These are phyloP conservation scores for Skeletonema marinoi DNA, from an alignment of 108 stramenopile genomes.

Conservation along the genomic window DNA sequence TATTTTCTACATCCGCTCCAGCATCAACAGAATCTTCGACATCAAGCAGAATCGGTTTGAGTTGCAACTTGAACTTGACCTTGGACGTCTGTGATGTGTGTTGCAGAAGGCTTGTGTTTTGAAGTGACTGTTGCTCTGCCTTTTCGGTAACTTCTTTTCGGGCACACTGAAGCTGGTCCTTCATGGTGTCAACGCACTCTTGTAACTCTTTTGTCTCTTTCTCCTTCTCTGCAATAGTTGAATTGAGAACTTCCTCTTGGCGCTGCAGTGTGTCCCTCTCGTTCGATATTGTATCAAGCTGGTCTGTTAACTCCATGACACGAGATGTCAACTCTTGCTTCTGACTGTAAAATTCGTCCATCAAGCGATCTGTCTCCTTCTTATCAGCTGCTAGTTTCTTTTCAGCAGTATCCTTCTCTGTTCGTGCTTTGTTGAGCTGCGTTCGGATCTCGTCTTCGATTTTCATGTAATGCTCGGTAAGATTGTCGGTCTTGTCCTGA, in stretches of 20 bases:
- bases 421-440: slow-evolving; percentile 34
- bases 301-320: slow-evolving; percentile 10
- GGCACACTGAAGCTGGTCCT: too few species aligned
- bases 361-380: slow-evolving; percentile 23
- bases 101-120: not conserved
- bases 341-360: slow-evolving; percentile 25
- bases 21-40: not conserved
- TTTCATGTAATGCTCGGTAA: slow-evolving; percentile 42
- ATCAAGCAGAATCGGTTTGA: not conserved
- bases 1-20: not conserved
- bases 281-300: not conserved
- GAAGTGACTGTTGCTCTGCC: not conserved
- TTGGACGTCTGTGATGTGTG: not conserved
- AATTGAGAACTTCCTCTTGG: not conserved
- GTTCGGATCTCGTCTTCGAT: slow-evolving; percentile 45
- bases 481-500: slow-evolving; percentile 17
- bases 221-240: not conserved
- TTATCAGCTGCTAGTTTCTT: slow-evolving; percentile 17
- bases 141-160: too few species aligned
- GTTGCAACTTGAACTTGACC: not conserved
- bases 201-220: too few species aligned
- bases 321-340: slow-evolving; percentile 31
- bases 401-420: slow-evolving; percentile 25
- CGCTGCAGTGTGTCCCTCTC: not conserved
- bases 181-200: too few species aligned